phyloP scores from a whole-genome alignment of 495 filamentous ascomycete species.

The Xylaria longipes region DNA sequence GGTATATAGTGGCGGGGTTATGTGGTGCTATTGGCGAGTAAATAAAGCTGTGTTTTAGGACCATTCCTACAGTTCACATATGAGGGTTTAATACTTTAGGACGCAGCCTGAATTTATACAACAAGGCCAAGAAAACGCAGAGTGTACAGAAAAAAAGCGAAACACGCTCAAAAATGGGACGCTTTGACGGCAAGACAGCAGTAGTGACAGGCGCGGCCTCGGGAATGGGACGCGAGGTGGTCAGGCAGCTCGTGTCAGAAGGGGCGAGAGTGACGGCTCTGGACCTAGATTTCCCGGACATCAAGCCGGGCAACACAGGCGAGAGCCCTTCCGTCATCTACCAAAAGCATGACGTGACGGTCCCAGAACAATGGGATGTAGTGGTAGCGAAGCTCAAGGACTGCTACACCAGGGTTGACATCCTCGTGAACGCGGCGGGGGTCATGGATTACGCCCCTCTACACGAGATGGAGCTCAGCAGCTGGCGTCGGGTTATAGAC shows the following conservation, averaged over 20 bases:
- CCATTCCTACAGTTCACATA: neutral
- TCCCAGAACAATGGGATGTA: neutral
- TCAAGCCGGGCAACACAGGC: too few species aligned
- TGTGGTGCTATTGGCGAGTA: too few species aligned
- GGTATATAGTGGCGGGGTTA: neutral
- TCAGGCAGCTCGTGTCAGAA: neutral
- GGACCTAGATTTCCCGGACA: neutral
- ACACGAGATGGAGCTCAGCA: neutral
- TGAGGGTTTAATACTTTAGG: neutral
- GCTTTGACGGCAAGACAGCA: neutral
- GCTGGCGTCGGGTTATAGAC: neutral
- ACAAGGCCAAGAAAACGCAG: neutral
- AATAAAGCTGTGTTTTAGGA: neutral
- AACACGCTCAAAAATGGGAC: too few species aligned
- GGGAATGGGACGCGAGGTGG: slow-evolving; percentile 1
- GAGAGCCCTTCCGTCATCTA: neutral
- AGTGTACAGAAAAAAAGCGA: too few species aligned
- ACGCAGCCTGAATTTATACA: neutral
- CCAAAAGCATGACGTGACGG: neutral
- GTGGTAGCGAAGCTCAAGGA: neutral
- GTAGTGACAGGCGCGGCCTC: slow-evolving; percentile 11
- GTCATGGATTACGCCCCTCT: neutral
- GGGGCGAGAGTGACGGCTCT: neutral
- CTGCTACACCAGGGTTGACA: neutral
- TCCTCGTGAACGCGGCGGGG: slow-evolving; percentile 12